Base-by-base conservation (phyloP, 73 alveolate genomes). In the Diophrys sp. region DNA sequence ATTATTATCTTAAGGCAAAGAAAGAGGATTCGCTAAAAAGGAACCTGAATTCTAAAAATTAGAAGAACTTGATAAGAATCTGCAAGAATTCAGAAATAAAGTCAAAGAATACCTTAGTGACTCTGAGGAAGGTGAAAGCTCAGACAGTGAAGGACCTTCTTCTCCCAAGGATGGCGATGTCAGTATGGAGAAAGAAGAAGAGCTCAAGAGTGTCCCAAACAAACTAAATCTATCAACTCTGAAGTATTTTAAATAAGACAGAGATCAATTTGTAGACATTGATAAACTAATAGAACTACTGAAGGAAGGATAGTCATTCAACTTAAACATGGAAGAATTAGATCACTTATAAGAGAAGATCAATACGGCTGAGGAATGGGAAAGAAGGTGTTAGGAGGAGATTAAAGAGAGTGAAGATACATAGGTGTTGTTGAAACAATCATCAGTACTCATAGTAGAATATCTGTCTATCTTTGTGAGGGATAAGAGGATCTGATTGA, bases 1-100 rank as follows among this genome's bases (percentile, higher is more conserved):
- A 1, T 1, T 79, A 1, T 68, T 79, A 81, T 44, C 69, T 29
- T 80, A 79, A 79, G 88, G 88, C 18, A 75, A 71, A 29, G 55
- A 29, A 67, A 79, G 71, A 54, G 82, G 76, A 0, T 79, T 79
- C 73, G 8, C 75, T 1, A 75, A 79, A 23, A 24, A 8, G 11
- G 66, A 8, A 68, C 66, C 23, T 2, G n/a, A 24, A 54, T 76
- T 23, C 24, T 14, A 25, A 76, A 62, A 62, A 8, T 76, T 27
- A 74, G 84, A 76, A 76, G 69, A 2, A 28, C 69, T 18, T 76
- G 84, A 23, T 62, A 56, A 67, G 56, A 76, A 76, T 68, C 77
- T 2, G 31, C 33, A n/a, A 5, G 28, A 27, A 55, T 25, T 27
- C 70, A 76, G 32, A 30, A 56, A 25, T 55, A 76, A 57, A 26